Conservation (phyloP, 2,329 filamentous ascomycete species). For the Davidsoniella neocaledoniae region DNA sequence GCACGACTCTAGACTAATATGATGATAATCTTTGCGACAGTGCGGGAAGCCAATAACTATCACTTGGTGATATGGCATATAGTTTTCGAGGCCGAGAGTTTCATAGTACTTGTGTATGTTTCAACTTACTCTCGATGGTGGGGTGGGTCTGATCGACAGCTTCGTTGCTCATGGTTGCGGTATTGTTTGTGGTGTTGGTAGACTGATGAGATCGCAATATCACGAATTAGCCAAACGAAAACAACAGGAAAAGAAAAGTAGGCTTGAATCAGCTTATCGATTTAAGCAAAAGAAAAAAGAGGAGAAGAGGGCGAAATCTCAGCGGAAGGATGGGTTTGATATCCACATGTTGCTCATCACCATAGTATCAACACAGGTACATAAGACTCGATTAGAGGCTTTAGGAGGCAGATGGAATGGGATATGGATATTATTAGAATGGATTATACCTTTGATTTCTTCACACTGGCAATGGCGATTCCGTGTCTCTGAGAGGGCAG, state of each 20-base stretch:
- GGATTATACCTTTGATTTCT: too few relatives aligned
- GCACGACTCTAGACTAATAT: too few relatives aligned
- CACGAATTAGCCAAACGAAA: neutral
- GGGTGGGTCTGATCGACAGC: slow-evolving; percentile 32
- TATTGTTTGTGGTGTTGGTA: slow-evolving; percentile 6
- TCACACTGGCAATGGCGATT: too few relatives aligned
- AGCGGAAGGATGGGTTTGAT: too few relatives aligned
- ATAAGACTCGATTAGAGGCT: too few relatives aligned
- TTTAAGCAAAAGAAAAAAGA: slow-evolving; percentile 1
- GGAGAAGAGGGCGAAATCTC: neutral
- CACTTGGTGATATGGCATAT: neutral
- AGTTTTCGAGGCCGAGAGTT: too few relatives aligned
- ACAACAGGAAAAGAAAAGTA: neutral
- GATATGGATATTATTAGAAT: too few relatives aligned
- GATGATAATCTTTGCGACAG: too few relatives aligned
- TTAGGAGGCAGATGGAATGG: too few relatives aligned
- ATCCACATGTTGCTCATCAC: too few relatives aligned
- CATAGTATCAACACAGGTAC: too few relatives aligned
- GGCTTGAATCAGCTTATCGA: neutral
- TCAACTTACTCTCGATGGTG: slow-evolving; percentile 39
- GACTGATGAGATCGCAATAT: neutral
- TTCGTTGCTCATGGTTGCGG: slow-evolving; percentile 25
- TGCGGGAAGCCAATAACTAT: neutral
- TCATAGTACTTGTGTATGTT: neutral
- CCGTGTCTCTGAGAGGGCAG: too few relatives aligned